Base-by-base conservation (phyloP, 2,329 filamentous ascomycete species). In the Ophiostoma populinum region DNA sequence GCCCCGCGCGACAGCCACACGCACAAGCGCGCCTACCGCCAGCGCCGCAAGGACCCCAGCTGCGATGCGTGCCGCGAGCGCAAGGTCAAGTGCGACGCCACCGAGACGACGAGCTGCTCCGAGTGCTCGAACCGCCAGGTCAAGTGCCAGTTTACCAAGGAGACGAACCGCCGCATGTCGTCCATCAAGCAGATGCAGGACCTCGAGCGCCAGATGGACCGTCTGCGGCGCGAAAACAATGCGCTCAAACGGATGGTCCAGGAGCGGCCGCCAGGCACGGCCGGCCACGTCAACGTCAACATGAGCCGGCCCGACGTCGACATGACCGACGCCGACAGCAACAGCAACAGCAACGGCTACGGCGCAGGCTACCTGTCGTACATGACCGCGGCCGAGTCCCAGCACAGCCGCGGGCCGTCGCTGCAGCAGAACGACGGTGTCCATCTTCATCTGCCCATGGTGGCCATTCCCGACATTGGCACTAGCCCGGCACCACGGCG, bases 101-200 rank as follows among this genome's bases (percentile, higher is more conserved):
- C 90, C 12, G 90, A 95, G 53, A 93, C 82, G 13, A 77, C 81
- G 9, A 93, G 87, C 56, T 98, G 90, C 55, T 94, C 90, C 2
- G 90, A 98, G 57, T 98, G 90, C 58, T 90, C 83, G 5, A 94
- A 86, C 53, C 77, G 90, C 44, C 92, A 87, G 51, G 87, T 95
- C 44, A 92, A 92, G 55, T 98, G 90, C 52, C 87, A 95, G 51
- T 98, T 98, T 53, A 98, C 90, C 33, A 98, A 98, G 58, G 90
- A 98, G 57, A 98, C 90, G 10, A 98, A 98, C 54, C 71, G 90
- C 40, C 75, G 90, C 42, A 98, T 98, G 90, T 95, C 90, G 13
- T 95, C 87, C 2, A 95, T 95, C 59, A 98, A 95, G 70, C 90
- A 94, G 62, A 81, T 95, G 10, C 90, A 95, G 56, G 90, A 98